A percentile compares a stretch with the other conserved stretches of the same genome.
These are phyloP conservation scores for Colletotrichum sp. DNA, from an alignment of 2,329 filamentous ascomycete genomes.

Conservation along the genomic window DNA sequence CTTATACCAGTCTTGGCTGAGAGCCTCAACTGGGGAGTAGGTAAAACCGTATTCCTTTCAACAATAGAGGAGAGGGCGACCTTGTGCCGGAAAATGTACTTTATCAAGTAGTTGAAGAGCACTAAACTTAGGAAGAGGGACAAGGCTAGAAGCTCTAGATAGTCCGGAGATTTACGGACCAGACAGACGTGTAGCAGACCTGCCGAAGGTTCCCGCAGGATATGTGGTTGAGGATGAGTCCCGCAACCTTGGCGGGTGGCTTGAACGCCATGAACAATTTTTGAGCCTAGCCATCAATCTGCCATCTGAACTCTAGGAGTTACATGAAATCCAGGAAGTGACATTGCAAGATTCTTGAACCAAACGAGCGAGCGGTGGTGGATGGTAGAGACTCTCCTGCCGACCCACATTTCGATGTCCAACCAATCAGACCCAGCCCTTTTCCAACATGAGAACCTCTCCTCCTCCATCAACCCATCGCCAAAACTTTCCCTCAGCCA, in stretches of 20 bases:
- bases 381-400: background rate
- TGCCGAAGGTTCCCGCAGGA: conserved; percentile 22
- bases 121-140: background rate
- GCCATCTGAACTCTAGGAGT: background rate
- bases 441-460: background rate
- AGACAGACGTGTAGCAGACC: background rate
- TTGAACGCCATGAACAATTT: background rate
- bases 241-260: conserved; percentile 44
- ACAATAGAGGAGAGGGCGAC: background rate
- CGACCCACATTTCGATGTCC: background rate
- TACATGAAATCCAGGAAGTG: background rate
- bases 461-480: background rate
- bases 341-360: background rate
- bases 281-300: background rate
- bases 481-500: background rate
- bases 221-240: conserved; percentile 48
- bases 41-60: background rate
- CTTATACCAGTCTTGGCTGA: conserved; percentile 41
- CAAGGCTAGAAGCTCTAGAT: background rate
- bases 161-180: background rate
- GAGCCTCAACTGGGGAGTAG: conserved; percentile 30
- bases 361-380: background rate
- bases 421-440: background rate
- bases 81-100: background rate
- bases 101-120: background rate